Conservation (phyloP, 2,329 filamentous ascomycete genomes). For the Cadophora luteo-olivacea region DNA sequence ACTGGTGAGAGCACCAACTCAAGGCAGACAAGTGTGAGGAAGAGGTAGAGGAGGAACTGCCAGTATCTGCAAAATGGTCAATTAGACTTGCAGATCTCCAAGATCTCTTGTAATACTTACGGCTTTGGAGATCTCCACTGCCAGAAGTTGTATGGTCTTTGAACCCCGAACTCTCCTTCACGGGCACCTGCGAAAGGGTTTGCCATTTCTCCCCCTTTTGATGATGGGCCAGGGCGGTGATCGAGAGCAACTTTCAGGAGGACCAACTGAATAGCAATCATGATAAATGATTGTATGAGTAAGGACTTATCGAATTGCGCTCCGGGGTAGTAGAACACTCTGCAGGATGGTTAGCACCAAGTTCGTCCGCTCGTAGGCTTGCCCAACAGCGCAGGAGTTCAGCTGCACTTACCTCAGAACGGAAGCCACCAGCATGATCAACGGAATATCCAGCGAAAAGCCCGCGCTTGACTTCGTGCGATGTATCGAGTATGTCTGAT, state of each 20-base stretch:
- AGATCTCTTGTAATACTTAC: constrained; percentile 45
- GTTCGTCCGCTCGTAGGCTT: not conserved
- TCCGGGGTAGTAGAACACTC: constrained; percentile 74
- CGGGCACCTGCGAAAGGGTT: constrained; percentile 63
- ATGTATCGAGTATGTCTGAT: constrained; percentile 71
- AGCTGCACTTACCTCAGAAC: constrained; percentile 59
- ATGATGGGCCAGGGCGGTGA: constrained; percentile 64
- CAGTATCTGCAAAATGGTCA: constrained; percentile 64
- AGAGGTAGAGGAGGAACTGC: constrained; percentile 76
- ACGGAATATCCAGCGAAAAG: constrained; percentile 73
- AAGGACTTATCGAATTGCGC: constrained; percentile 68
- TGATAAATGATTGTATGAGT: constrained; percentile 69
- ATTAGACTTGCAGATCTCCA: constrained; percentile 15
- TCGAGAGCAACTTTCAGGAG: constrained; percentile 74
- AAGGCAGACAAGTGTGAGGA: constrained; percentile 63
- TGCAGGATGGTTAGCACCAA: constrained; percentile 43
- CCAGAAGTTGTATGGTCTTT: constrained; percentile 80
- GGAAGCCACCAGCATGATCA: constrained; percentile 76
- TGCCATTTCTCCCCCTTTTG: constrained; percentile 65
- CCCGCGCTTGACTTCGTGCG: constrained; percentile 68
- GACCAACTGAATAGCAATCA: constrained; percentile 67
- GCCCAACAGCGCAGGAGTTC: not conserved
- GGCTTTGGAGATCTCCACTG: constrained; percentile 78
- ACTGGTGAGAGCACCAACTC: constrained; percentile 71
- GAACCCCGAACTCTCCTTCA: constrained; percentile 46